phyloP scores from a whole-genome alignment of 129 eudicot genomes.

The Arctium minus region DNA sequence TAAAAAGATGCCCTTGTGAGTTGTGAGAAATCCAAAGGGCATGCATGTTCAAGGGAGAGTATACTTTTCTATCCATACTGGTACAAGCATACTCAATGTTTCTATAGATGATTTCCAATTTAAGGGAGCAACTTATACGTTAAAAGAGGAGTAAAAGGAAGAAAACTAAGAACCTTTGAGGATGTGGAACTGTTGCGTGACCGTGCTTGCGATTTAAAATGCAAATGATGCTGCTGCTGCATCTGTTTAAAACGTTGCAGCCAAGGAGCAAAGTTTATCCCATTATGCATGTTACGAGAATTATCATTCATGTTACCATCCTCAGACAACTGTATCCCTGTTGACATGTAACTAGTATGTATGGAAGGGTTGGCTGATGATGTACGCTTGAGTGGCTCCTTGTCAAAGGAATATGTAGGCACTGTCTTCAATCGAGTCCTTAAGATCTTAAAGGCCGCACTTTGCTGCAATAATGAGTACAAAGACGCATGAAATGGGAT shows the following conservation, averaged over 20 bases:
- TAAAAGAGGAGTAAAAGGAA: background rate
- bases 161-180: conserved; percentile 45
- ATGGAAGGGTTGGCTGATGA: conserved; percentile 41
- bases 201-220: conserved; percentile 46
- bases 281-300: conserved; percentile 37
- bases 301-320: conserved; percentile 53
- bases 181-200: conserved; percentile 39
- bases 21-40: no score
- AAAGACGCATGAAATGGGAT: background rate
- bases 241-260: conserved; percentile 66
- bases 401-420: conserved; percentile 65
- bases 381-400: conserved; percentile 41
- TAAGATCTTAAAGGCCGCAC: conserved; percentile 88
- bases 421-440: conserved; percentile 90
- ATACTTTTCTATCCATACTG: background rate
- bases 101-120: background rate
- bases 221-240: conserved; percentile 76
- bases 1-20: background rate
- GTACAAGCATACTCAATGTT: background rate
- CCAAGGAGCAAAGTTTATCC: conserved; percentile 67
- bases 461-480: conserved; percentile 63
- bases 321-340: conserved; percentile 36
- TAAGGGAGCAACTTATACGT: background rate
- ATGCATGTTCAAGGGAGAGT: no score
- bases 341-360: conserved; percentile 12